Percentiles rank a stretch among this genome's conserved stretches.
Conservation (phyloP, 1,284 basidiomycete genomes). For the Porogramme epimiltina region DNA sequence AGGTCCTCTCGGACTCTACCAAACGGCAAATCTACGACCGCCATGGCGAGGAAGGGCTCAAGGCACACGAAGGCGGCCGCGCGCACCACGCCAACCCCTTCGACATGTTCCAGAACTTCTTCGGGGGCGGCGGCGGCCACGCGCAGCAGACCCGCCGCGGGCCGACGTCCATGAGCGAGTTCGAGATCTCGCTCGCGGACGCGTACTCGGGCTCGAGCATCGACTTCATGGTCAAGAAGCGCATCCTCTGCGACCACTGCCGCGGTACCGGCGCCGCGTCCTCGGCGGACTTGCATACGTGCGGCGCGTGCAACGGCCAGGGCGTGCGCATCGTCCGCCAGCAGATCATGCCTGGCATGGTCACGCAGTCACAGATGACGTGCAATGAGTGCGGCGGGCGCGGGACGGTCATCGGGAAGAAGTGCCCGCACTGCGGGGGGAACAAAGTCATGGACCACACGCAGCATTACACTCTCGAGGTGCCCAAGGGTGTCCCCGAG, state of each 20-base stretch:
- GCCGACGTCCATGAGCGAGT: slow-evolving; percentile 82
- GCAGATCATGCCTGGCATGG: slow-evolving; percentile 96
- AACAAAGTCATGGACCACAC: slow-evolving; percentile 83
- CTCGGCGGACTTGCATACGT: slow-evolving; percentile 82
- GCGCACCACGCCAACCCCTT: slow-evolving; percentile 81
- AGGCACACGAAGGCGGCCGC: slow-evolving; percentile 82
- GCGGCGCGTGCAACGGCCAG: slow-evolving; percentile 79
- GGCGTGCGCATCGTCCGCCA: slow-evolving; percentile 86
- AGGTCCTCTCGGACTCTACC: slow-evolving; percentile 82
- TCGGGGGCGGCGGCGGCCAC: slow-evolving; percentile 66
- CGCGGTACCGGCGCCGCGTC: slow-evolving; percentile 90
- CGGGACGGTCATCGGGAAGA: slow-evolving; percentile 74
- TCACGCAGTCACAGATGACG: slow-evolving; percentile 77
- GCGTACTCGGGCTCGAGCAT: slow-evolving; percentile 85
- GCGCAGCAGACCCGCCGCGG: slow-evolving; percentile 77
- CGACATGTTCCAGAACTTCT: slow-evolving; percentile 91
- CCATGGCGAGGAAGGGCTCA: slow-evolving; percentile 90
- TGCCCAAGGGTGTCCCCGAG: slow-evolving; percentile 88
- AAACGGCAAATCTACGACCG: slow-evolving; percentile 92
- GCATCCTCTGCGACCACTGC: slow-evolving; percentile 90
- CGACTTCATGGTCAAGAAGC: slow-evolving; percentile 89
- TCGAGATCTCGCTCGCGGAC: slow-evolving; percentile 85
- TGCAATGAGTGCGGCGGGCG: slow-evolving; percentile 84
- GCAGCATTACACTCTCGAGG: slow-evolving; percentile 79
- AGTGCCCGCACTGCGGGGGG: slow-evolving; percentile 83